Percentiles rank a stretch among this genome's conserved stretches.
Conservation (phyloP, 148 eudicot genomes). For the Camellia sinensis region DNA sequence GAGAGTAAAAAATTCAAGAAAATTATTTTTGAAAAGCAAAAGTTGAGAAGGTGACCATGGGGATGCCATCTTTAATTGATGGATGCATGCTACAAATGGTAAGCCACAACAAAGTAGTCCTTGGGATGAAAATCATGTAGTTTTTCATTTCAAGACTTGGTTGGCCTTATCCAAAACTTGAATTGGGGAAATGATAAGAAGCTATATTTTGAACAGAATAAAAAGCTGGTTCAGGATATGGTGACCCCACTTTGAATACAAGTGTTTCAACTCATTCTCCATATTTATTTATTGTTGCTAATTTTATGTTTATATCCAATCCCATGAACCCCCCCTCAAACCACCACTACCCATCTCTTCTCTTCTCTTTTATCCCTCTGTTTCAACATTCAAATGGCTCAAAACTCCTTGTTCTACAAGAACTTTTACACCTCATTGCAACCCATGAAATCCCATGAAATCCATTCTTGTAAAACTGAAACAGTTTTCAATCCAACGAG, state of each 20-base stretch:
- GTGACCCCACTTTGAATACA: constrained; percentile 16
- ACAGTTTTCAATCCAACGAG: too few species aligned
- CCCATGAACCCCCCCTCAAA: constrained; percentile 15
- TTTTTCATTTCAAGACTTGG: too few species aligned
- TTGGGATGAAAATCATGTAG: too few species aligned
- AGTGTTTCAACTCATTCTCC: not conserved
- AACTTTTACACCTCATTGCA: not conserved
- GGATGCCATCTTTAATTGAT: too few species aligned
- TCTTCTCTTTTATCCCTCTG: not conserved
- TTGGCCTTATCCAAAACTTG: constrained; percentile 9
- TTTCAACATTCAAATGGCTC: not conserved
- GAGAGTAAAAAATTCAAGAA: too few species aligned
- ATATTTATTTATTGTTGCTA: not conserved
- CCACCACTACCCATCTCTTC: not conserved
- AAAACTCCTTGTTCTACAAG: not conserved
- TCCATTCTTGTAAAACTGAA: not conserved
- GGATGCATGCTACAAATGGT: not conserved
- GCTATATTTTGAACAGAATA: constrained; percentile 5
- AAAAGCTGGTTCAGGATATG: constrained; percentile 17
- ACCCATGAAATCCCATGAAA: not conserved
- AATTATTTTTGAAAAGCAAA: too few species aligned
- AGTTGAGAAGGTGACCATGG: too few species aligned
- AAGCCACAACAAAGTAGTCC: too few species aligned
- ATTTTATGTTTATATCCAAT: not conserved
- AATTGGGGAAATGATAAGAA: constrained; percentile 15